Evolutionary conservation across 2,329 filamentous ascomycete species (phyloP).

Genomic region (Colletotrichum falcatum): DNA sequence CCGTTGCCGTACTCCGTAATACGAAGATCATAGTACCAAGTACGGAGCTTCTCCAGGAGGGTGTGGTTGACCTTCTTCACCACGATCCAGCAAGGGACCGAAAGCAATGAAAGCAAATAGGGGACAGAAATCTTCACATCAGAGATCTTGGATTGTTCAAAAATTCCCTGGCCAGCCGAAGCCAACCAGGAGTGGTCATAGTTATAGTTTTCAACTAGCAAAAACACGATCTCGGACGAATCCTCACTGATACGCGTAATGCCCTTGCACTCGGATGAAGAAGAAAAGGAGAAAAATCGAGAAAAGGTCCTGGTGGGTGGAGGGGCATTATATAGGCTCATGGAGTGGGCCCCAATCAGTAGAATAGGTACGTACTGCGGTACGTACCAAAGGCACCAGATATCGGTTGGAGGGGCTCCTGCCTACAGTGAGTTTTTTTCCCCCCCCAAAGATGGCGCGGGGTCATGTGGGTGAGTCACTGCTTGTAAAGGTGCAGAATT

Average conservation of each 20-base stretch:
- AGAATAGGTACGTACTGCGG: conserved; percentile 19
- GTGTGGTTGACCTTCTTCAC: conserved; percentile 60
- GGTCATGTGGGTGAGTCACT: conserved; percentile 38
- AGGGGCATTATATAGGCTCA: conserved; percentile 38
- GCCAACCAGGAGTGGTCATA: conserved; percentile 80
- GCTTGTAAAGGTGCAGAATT: neutral
- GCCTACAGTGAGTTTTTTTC: neutral
- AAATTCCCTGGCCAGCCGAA: conserved; percentile 82
- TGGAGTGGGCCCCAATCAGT: conserved; percentile 30
- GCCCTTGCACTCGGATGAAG: conserved; percentile 77
- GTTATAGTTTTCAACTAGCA: conserved; percentile 91
- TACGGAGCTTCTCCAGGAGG: neutral
- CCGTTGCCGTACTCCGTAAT: neutral
- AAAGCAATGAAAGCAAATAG: conserved; percentile 62
- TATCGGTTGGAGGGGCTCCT: neutral
- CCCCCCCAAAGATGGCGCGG: conserved; percentile 14
- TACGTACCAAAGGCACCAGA: too few species aligned
- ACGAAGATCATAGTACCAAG: too few species aligned
- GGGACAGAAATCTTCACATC: conserved; percentile 44
- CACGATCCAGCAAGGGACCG: conserved; percentile 54
- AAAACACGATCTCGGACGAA: conserved; percentile 88
- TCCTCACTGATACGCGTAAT: conserved; percentile 88
- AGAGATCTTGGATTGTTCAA: conserved; percentile 65
- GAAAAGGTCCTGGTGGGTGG: neutral
- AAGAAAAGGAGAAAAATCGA: conserved; percentile 53